Evolutionary conservation across 2,329 filamentous ascomycete species (phyloP), one percentile per base, ranked within the genome.

Genomic region (Pseudogymnoascus sp.): DNA sequence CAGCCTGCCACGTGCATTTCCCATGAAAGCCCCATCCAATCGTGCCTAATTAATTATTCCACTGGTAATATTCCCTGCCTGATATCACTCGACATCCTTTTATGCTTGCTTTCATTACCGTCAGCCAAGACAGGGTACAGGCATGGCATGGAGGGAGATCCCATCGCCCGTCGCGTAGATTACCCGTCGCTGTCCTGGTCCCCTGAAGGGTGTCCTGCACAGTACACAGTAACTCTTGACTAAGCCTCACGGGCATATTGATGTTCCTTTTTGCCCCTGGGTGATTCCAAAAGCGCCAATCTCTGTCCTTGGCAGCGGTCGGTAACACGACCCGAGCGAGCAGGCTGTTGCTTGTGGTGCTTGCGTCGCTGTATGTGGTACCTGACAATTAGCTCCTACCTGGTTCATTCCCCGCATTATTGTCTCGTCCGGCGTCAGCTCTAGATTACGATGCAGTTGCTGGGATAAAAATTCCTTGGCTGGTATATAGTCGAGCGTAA

Each of bases 401-500:
- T 54, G 43, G 43, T 14, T 54, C 43, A 25, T 32, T 54, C 43
- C 43, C 43, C 43, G 43, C 43, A 54, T 54, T 32, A 54, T 54
- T 32, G 43, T 54, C 43, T 18, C n/a, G 43, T 54, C n/a, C 43
- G 4, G n/a, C 28, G 9, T 32, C 43, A 54, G 43, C 25, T 54
- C 43, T 54, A 54, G 43, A 54, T 54, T 54, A 28, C 43, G 43
- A 54, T 54, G 43, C 43, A 54, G 43, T 30, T n/a, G 9, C 43
- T 32, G 43, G 43, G 25, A 32, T 32, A 32, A 32, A 54, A 54
- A 54, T 54, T 28, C 43, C 43, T 54, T 54, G 43, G 43, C 43
- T 32, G 25, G 25, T 54, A 54, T 54, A 54, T 54, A 54, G 25
- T 30, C 14, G 6, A 54, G 28, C 43, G 5, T 18, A 32, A 32